Evolutionary conservation across 345 rosid genomes (phyloP).

Genomic region (Arabis alpina): DNA sequence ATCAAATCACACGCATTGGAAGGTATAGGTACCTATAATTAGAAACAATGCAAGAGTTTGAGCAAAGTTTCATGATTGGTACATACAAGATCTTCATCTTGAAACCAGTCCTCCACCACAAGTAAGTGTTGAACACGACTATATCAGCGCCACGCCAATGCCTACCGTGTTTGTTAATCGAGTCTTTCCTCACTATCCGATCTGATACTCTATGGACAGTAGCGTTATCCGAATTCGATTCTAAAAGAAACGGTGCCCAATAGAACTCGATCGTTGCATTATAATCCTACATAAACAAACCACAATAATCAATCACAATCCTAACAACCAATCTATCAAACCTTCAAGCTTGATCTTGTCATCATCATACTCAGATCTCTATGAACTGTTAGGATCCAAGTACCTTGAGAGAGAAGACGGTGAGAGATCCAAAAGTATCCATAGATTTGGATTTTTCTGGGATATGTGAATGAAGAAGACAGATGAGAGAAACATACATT

Average conservation of each 20-base stretch:
- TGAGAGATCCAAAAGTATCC: constrained; percentile 74
- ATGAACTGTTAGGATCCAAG: background rate
- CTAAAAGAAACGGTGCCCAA: constrained; percentile 95
- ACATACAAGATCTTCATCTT: constrained; percentile 73
- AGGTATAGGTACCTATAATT: background rate
- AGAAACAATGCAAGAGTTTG: background rate
- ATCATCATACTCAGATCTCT: constrained; percentile 23
- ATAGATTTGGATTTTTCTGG: constrained; percentile 76
- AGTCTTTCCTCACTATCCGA: constrained; percentile 70
- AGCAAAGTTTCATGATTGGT: background rate
- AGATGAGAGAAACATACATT: constrained; percentile 77
- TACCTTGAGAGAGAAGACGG: constrained; percentile 82
- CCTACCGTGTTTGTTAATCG: constrained; percentile 76
- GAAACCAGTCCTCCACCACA: constrained; percentile 94
- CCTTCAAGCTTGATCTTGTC: background rate
- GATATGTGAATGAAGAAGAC: constrained; percentile 79
- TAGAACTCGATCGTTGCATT: constrained; percentile 90
- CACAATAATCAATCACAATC: constrained; percentile 4
- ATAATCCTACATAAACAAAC: constrained; percentile 53
- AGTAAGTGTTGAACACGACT: constrained; percentile 78
- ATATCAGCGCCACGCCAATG: constrained; percentile 84
- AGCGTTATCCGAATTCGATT: constrained; percentile 82
- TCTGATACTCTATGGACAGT: constrained; percentile 76
- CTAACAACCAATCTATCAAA: background rate
- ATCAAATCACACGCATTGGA: background rate